Conservation (phyloP, 495 filamentous ascomycete species). For the Glutinoglossum americanum region DNA sequence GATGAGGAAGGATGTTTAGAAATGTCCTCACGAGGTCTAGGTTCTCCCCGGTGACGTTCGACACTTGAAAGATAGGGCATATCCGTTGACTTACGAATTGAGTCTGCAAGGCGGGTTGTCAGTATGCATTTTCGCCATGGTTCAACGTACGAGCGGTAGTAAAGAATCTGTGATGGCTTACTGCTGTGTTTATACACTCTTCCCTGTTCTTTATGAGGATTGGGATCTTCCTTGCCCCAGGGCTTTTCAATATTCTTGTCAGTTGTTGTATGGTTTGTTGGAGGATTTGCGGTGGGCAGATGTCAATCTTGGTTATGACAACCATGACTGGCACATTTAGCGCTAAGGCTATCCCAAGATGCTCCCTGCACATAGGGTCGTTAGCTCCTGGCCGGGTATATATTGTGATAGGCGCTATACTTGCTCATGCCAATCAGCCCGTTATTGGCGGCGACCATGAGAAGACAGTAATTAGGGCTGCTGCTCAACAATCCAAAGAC, state of each 20-base stretch:
- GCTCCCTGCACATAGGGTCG: constrained; percentile 29
- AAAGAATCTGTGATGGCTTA: constrained; percentile 6
- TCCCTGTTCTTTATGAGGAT: constrained; percentile 85
- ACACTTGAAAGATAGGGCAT: constrained; percentile 94
- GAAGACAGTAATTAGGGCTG: constrained; percentile 89
- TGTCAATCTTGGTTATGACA: constrained; percentile 96
- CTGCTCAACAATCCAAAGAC: constrained; percentile 89
- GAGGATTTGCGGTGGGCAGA: constrained; percentile 88
- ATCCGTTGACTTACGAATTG: constrained; percentile 93
- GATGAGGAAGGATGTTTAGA: constrained; percentile 85
- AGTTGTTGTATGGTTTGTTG: constrained; percentile 88
- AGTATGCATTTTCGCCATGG: neutral
- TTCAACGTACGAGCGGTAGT: neutral
- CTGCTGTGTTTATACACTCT: constrained; percentile 79
- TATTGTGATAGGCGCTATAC: constrained; percentile 10
- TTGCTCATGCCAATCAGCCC: constrained; percentile 95
- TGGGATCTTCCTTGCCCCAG: constrained; percentile 89
- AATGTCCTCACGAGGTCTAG: constrained; percentile 69
- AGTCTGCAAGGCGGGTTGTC: constrained; percentile 18
- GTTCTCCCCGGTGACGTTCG: constrained; percentile 84
- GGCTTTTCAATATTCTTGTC: constrained; percentile 76
- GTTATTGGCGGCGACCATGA: constrained; percentile 98
- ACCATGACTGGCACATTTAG: constrained; percentile 97
- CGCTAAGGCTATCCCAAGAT: constrained; percentile 84
- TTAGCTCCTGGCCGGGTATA: neutral